Percentiles rank a stretch among this genome's conserved stretches.
These are phyloP conservation scores for Venturia pyrina DNA, from an alignment of 2,329 filamentous ascomycete species.

Conservation along the genomic window DNA sequence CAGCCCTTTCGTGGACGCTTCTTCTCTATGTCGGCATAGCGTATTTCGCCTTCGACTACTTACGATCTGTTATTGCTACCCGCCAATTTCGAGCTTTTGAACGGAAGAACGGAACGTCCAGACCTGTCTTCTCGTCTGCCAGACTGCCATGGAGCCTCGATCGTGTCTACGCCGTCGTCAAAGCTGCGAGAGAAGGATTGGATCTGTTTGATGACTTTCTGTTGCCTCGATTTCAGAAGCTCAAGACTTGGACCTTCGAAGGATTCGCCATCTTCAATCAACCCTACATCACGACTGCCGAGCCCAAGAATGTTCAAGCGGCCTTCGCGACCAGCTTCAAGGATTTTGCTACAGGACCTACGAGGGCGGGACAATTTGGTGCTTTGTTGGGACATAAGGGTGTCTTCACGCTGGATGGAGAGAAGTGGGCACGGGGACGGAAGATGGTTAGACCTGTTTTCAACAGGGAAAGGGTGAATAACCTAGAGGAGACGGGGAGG, in stretches of 20 bases:
- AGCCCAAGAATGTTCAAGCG: conserved; percentile 13
- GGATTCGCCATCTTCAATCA: conserved; percentile 10
- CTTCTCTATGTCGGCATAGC: not conserved
- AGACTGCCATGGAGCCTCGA: conserved; percentile 11
- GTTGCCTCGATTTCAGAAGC: not conserved
- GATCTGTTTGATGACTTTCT: conserved; percentile 14
- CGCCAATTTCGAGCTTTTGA: conserved; percentile 9
- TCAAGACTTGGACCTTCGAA: conserved; percentile 9
- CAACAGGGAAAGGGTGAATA: conserved; percentile 12
- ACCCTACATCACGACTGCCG: conserved; percentile 6
- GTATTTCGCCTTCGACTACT: not conserved
- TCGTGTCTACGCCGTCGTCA: conserved; percentile 4
- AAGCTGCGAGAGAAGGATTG: conserved; percentile 14
- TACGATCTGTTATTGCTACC: not conserved
- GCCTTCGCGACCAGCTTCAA: conserved; percentile 14
- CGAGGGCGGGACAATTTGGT: conserved; percentile 12
- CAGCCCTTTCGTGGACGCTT: not conserved
- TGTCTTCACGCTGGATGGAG: conserved; percentile 14
- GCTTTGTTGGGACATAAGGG: conserved; percentile 11
- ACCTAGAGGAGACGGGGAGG: conserved; percentile 12
- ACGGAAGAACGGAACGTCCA: conserved; percentile 36
- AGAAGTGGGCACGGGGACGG: conserved; percentile 9
- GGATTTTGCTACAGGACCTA: conserved; percentile 12
- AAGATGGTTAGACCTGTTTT: conserved; percentile 13
- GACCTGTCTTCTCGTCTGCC: conserved; percentile 18